These are phyloP conservation scores for Lotmaria passim DNA, from an alignment of 208 protist species.

Conservation along the genomic window DNA sequence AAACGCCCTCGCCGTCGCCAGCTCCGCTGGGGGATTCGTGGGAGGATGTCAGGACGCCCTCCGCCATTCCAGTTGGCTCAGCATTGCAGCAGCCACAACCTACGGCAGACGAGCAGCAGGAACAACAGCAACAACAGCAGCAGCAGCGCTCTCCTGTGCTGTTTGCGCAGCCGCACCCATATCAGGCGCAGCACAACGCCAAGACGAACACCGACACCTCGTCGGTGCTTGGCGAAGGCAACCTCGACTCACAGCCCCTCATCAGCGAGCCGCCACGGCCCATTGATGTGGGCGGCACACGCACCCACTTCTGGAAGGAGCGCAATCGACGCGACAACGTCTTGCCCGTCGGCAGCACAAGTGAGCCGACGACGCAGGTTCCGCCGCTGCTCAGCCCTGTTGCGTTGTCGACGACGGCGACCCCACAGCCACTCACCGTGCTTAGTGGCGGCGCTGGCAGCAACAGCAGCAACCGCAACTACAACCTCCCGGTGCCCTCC, in stretches of 20 bases:
- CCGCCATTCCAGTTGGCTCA: background rate
- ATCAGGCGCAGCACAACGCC: background rate
- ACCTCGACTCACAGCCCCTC: conserved; percentile 45
- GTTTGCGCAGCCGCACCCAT: conserved; percentile 5
- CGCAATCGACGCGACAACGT: background rate
- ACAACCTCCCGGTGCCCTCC: background rate
- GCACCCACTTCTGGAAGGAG: background rate
- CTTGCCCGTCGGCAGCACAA: background rate
- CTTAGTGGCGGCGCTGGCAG: too few relatives aligned
- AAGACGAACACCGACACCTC: background rate
- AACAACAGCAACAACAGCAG: too few relatives aligned
- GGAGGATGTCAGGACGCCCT: conserved; percentile 15
- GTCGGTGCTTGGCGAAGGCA: conserved; percentile 29
- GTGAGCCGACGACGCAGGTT: background rate
- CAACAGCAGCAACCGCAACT: too few relatives aligned
- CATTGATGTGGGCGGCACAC: background rate
- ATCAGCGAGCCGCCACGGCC: conserved; percentile 35
- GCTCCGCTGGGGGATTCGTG: conserved; percentile 14
- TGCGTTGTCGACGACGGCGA: background rate
- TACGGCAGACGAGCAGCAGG: background rate
- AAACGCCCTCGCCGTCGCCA: background rate
- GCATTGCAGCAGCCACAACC: background rate
- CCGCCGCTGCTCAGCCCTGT: background rate
- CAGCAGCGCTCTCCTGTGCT: background rate
- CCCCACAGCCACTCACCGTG: too few relatives aligned